Evolutionary conservation across 352 stramenopile species (phyloP).

Genomic region (Aphanomyces astaci): DNA sequence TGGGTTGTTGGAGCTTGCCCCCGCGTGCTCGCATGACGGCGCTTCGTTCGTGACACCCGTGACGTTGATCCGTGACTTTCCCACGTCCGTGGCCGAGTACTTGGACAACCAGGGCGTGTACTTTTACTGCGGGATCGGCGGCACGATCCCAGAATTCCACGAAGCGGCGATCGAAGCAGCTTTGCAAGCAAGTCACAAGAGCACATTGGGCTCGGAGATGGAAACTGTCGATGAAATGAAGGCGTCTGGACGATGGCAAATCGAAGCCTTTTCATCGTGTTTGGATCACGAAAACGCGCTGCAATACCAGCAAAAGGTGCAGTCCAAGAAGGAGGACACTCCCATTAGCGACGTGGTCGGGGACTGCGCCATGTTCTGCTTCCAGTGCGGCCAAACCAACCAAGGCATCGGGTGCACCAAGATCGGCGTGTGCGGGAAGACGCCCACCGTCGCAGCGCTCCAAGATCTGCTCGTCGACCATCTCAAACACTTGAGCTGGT

Average conservation of each 20-base stretch:
- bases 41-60: slow-evolving; percentile 16
- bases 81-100: slow-evolving; percentile 9
- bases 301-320: slow-evolving; percentile 8
- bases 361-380: slow-evolving; percentile 59
- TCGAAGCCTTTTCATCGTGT: slow-evolving; percentile 14
- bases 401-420: slow-evolving; percentile 52
- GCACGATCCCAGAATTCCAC: slow-evolving; percentile 17
- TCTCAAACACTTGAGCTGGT: slow-evolving; percentile 21
- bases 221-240: slow-evolving; percentile 13
- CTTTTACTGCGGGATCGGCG: slow-evolving; percentile 23
- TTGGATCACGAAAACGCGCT: slow-evolving; percentile 21
- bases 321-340: slow-evolving; percentile 15
- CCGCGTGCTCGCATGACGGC: slow-evolving; percentile 18
- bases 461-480: slow-evolving; percentile 38
- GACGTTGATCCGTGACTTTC: slow-evolving; percentile 9
- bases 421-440: slow-evolving; percentile 60
- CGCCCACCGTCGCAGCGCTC: slow-evolving; percentile 35
- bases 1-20: slow-evolving; percentile 42
- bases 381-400: slow-evolving; percentile 61
- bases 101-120: slow-evolving; percentile 21
- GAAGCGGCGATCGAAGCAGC: slow-evolving; percentile 14
- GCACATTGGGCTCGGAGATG: not conserved
- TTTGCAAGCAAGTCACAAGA: slow-evolving; percentile 1
- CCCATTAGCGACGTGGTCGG: slow-evolving; percentile 18
- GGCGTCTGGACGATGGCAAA: slow-evolving; percentile 11